Evolutionary conservation across 345 rosid species (phyloP).

Genomic region (Eucalyptus curtisii): DNA sequence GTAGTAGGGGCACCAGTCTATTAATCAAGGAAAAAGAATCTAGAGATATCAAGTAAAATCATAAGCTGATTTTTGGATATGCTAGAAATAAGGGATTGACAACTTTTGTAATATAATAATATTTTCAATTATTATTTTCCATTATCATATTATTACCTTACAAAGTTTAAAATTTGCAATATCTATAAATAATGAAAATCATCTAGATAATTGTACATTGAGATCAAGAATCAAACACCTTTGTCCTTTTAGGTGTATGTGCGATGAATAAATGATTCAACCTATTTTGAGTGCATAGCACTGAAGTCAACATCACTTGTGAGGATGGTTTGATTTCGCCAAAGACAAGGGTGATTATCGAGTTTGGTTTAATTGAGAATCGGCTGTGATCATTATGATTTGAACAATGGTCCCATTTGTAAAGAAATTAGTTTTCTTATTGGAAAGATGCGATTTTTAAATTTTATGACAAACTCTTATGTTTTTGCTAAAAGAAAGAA

Average conservation of each 20-base stretch:
- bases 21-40: too few relatives aligned
- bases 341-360: neutral
- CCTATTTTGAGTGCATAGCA: rapidly evolving
- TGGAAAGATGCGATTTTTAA: neutral
- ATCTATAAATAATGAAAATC: too few relatives aligned
- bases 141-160: too few relatives aligned
- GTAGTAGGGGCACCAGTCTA: neutral
- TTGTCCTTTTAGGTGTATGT: rapidly evolving
- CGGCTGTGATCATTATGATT: neutral
- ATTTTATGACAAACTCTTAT: neutral
- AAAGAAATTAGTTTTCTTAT: neutral
- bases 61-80: too few relatives aligned
- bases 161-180: too few relatives aligned
- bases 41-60: too few relatives aligned
- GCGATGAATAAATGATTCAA: too few relatives aligned
- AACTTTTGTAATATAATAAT: too few relatives aligned
- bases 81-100: too few relatives aligned
- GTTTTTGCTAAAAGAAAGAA: neutral
- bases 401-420: neutral
- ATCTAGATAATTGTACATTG: too few relatives aligned
- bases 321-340: neutral
- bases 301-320: rapidly evolving
- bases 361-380: neutral
- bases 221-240: too few relatives aligned
- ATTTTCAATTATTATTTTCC: too few relatives aligned